Base-by-base conservation (phyloP, 176 grass and related monocot genomes). In the Musa troglodytarum region DNA sequence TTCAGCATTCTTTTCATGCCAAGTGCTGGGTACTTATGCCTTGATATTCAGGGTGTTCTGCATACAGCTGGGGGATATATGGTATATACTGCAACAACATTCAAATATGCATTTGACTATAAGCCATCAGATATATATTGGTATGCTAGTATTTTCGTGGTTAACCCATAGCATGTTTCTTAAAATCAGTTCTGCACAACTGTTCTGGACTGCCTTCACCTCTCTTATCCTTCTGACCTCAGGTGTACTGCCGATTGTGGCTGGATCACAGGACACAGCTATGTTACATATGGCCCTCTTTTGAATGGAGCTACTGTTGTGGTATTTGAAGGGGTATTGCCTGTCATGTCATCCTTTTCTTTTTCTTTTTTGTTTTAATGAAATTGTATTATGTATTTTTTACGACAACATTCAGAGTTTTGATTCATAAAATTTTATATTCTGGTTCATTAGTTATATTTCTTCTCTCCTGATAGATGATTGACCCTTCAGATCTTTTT, bases 211-310 rank as follows among this genome's bases (percentile, higher is more conserved):
- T 52, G 16, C 7, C 43, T 71, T n/a, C 16, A 17, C 24, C 15
- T 73, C 24, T 52, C 79, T 80, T 87, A n/a, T 83, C 78, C 79
- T 73, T 65, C 80, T 83, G 29, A 34, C 53, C 75, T 81, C 80
- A 97, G 94, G 94, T 97, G 94, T 69, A 97, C 94, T 83, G 94
- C 94, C 73, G 94, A 97, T 67, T 97, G 94, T 83, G 94, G 94
- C 20, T 97, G 94, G 94, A 97, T 97, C 71, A 97, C 94, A 71
- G 94, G 94, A 62, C 94, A 97, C 79, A 93, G 94, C 80, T 97
- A 97, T 80, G 88, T 97, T 65, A 90, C 94, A 62, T 97, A 97
- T 77, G 94, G 94, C 14, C 94, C 94, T 83, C 88, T 97, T 52
- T n/a, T 97, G 71, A 97, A 97, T 87, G 94, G 94, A 87, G 90